Evolutionary conservation across 1,284 basidiomycete species (phyloP).

Genomic region (Phenoliferia sp.): DNA sequence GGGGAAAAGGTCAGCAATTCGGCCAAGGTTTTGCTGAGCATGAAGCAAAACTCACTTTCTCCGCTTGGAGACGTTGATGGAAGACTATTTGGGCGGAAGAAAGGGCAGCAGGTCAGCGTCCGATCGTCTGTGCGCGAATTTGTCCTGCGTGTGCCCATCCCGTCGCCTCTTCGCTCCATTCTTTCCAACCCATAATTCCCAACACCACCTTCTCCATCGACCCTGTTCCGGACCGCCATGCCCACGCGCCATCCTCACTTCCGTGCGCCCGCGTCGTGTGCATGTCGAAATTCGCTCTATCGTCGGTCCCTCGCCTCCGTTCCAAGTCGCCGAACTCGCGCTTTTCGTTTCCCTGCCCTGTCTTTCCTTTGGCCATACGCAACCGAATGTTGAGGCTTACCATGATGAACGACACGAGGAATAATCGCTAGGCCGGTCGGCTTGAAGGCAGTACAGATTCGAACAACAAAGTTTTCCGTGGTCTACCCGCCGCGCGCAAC

Average conservation of each 20-base stretch:
- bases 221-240: not conserved
- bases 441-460: no score
- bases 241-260: not conserved
- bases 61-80: slow-evolving; percentile 32
- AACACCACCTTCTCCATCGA: not conserved
- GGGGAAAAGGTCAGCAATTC: not conserved
- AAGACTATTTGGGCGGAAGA: not conserved
- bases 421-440: no score
- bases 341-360: not conserved
- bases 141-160: not conserved
- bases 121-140: not conserved
- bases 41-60: slow-evolving; percentile 23
- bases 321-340: not conserved
- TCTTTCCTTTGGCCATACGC: not conserved
- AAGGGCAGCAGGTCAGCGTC: not conserved
- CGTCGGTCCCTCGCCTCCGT: not conserved
- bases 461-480: no score
- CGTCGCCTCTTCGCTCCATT: not conserved
- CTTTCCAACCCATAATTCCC: not conserved
- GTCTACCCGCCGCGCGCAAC: no score
- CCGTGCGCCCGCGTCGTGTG: not conserved
- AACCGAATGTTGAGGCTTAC: not conserved
- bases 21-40: not conserved
- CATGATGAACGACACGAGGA: not conserved
- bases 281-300: not conserved